A percentile compares a stretch with the other conserved stretches of the same genome.
Conservation (phyloP, 1,284 basidiomycete genomes). For the Ustilago xerochloae region DNA sequence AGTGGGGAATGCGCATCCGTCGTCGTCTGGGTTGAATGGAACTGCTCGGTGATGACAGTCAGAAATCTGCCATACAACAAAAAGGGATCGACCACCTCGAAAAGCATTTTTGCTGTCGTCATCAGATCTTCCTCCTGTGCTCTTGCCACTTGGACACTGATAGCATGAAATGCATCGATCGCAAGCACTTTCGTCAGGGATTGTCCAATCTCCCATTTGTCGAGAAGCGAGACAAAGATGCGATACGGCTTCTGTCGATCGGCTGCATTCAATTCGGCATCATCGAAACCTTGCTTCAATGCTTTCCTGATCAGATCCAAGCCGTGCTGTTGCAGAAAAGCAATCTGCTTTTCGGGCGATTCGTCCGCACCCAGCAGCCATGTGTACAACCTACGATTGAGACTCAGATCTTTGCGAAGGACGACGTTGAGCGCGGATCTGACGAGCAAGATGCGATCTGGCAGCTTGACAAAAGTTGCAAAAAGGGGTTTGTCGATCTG, state of each 20-base stretch:
- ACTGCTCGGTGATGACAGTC: slow-evolving; percentile 69
- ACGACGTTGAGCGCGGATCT: slow-evolving; percentile 59
- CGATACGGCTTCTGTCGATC: slow-evolving; percentile 86
- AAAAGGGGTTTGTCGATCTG: slow-evolving; percentile 51
- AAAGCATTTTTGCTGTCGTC: slow-evolving; percentile 87
- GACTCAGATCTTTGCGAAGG: slow-evolving; percentile 87
- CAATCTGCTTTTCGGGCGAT: slow-evolving; percentile 70
- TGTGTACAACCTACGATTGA: slow-evolving; percentile 90
- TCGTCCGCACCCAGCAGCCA: slow-evolving; percentile 89
- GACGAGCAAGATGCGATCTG: slow-evolving; percentile 57
- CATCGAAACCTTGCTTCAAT: slow-evolving; percentile 45
- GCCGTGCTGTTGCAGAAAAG: slow-evolving; percentile 47
- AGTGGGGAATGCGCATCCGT: slow-evolving; percentile 25
- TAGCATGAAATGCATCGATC: slow-evolving; percentile 81
- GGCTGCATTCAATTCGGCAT: slow-evolving; percentile 72
- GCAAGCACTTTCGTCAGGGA: slow-evolving; percentile 81
- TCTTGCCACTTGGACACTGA: slow-evolving; percentile 74
- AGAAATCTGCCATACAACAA: slow-evolving; percentile 85
- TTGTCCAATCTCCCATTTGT: slow-evolving; percentile 95
- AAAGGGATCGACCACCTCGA: slow-evolving; percentile 90
- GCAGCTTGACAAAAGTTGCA: slow-evolving; percentile 16
- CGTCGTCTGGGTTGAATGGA: slow-evolving; percentile 68
- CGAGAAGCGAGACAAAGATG: slow-evolving; percentile 91
- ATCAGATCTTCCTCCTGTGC: slow-evolving; percentile 75
- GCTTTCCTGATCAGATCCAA: slow-evolving; percentile 45